phyloP scores from a whole-genome alignment of 169 alveolate species.

The Cryptosporidium sp. region DNA sequence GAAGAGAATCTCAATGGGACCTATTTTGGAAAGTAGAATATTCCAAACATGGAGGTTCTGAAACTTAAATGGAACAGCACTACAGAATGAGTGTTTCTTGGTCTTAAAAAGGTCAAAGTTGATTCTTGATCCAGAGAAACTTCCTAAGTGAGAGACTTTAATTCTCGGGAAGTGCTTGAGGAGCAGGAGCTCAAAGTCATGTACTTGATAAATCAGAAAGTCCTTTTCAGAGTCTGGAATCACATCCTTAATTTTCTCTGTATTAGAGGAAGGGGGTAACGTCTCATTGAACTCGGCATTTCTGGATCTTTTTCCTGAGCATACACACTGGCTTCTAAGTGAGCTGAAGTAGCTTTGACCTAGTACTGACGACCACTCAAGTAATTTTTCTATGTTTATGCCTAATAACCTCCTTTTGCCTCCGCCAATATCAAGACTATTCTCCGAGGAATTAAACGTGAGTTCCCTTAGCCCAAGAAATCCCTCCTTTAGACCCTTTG shows the following conservation, averaged over 20 bases:
- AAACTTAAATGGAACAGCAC: not conserved
- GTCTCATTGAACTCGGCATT: not conserved
- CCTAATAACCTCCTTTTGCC: not conserved
- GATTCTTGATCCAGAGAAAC: not conserved
- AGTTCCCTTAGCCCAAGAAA: constrained; percentile 8
- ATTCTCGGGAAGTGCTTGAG: constrained; percentile 31
- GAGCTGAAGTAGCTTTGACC: constrained; percentile 8
- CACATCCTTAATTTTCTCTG: not conserved
- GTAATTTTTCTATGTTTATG: constrained; percentile 2
- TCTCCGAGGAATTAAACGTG: not conserved
- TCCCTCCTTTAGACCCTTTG: constrained; percentile 7
- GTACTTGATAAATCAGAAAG: not conserved
- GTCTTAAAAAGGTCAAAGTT: not conserved
- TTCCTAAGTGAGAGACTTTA: not conserved
- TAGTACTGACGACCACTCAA: constrained; percentile 30
- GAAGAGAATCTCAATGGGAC: constrained; percentile 35
- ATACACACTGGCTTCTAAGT: constrained; percentile 5
- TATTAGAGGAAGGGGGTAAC: not conserved
- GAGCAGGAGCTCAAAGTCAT: constrained; percentile 30
- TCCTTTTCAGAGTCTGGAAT: not conserved
- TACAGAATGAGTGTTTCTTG: not conserved
- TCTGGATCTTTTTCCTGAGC: not conserved
- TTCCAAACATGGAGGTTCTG: constrained; percentile 27
- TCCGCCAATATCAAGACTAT: not conserved
- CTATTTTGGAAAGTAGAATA: constrained; percentile 23